Conservation (phyloP, 768 basidiomycete genomes). For the Serpula lacrymans region DNA sequence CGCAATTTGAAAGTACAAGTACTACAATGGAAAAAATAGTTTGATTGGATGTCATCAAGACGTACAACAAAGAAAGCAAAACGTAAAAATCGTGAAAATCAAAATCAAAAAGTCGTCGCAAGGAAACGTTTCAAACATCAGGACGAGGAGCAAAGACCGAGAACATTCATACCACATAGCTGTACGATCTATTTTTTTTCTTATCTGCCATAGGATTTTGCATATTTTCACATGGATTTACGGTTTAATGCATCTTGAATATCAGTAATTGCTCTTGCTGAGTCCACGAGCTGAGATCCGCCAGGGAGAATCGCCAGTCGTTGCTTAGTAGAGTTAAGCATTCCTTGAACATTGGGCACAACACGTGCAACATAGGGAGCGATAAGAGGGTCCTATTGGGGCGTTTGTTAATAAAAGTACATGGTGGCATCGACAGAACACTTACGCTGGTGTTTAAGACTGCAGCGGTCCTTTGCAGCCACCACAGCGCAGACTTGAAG, state of each 20-base stretch:
- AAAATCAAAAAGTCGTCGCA: no score
- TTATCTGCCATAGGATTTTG: no score
- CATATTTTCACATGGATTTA: slow-evolving; percentile 34
- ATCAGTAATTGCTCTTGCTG: slow-evolving; percentile 66
- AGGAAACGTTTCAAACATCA: no score
- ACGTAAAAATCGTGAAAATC: no score
- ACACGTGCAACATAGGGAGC: slow-evolving; percentile 80
- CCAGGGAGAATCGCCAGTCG: slow-evolving; percentile 76
- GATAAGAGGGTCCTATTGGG: slow-evolving; percentile 84
- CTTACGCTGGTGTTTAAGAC: slow-evolving; percentile 70
- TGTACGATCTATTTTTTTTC: no score
- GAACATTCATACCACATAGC: no score
- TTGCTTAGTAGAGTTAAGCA: slow-evolving; percentile 76
- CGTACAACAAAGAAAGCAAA: no score
- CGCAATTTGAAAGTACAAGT: no score
- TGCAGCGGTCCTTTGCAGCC: slow-evolving; percentile 74
- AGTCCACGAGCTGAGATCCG: slow-evolving; percentile 62
- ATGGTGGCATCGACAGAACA: slow-evolving; percentile 10
- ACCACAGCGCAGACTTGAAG: slow-evolving; percentile 83
- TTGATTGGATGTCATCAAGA: no score
- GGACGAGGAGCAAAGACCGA: no score
- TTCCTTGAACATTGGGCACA: slow-evolving; percentile 72
- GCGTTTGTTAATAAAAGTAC: no score
- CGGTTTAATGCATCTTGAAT: slow-evolving; percentile 67
- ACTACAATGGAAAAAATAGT: no score